These are phyloP conservation scores for Penicillium odoratum DNA, from an alignment of 495 filamentous ascomycete genomes.

Conservation along the genomic window DNA sequence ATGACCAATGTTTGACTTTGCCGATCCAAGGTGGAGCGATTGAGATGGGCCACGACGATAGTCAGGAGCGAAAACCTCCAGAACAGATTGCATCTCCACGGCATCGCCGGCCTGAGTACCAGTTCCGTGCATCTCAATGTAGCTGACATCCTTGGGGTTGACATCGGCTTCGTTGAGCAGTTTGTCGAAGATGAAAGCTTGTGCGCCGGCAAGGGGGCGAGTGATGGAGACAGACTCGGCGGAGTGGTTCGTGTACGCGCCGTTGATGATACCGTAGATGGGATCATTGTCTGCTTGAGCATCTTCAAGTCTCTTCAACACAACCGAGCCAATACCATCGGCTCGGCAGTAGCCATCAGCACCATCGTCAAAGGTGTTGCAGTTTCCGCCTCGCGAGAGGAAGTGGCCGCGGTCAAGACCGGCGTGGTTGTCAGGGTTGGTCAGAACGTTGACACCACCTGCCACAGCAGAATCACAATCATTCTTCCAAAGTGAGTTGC, in stretches of 20 bases:
- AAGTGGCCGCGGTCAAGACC: slow-evolving; percentile 84
- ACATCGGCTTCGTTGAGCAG: slow-evolving; percentile 69
- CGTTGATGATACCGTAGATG: slow-evolving; percentile 66
- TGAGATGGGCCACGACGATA: slow-evolving; percentile 65
- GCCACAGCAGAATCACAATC: slow-evolving; percentile 85
- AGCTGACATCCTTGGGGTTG: slow-evolving; percentile 72
- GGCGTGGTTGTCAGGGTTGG: slow-evolving; percentile 81
- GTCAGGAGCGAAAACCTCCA: slow-evolving; percentile 75
- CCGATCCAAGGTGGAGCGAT: slow-evolving; percentile 77
- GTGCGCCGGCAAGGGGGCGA: slow-evolving; percentile 71
- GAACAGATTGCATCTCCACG: slow-evolving; percentile 76
- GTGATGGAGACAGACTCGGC: slow-evolving; percentile 81
- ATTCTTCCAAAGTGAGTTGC: slow-evolving; percentile 75
- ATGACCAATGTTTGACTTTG: slow-evolving; percentile 89
- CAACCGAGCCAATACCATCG: slow-evolving; percentile 68
- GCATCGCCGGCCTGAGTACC: slow-evolving; percentile 82
- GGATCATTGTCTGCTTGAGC: slow-evolving; percentile 73
- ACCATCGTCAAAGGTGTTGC: slow-evolving; percentile 75
- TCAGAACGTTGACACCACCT: slow-evolving; percentile 79
- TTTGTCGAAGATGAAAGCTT: slow-evolving; percentile 66
- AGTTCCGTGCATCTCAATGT: slow-evolving; percentile 90
- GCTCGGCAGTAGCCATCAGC: slow-evolving; percentile 79
- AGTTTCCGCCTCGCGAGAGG: slow-evolving; percentile 74
- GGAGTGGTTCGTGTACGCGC: slow-evolving; percentile 71
- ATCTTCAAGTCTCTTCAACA: slow-evolving; percentile 75